Evolutionary conservation across 179 eudicot genomes (phyloP).

Genomic region (Corrigiola litoralis): DNA sequence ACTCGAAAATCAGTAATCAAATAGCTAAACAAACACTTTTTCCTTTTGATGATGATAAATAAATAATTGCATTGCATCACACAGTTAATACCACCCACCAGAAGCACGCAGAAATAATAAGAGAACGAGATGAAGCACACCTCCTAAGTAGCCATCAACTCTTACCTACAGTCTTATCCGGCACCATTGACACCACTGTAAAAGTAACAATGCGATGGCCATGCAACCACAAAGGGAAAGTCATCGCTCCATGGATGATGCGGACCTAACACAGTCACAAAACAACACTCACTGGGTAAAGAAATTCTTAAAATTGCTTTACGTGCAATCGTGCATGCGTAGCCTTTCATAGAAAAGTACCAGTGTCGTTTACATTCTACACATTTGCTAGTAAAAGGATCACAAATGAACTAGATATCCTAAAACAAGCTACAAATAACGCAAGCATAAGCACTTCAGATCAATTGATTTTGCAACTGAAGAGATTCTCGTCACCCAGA

Average conservation of each 20-base stretch:
- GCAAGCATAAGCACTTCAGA: not conserved
- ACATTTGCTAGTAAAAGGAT: not conserved
- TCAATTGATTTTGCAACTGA: not conserved
- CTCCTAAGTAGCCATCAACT: slow-evolving; percentile 2
- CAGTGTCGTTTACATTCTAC: not conserved
- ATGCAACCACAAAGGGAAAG: slow-evolving; percentile 92
- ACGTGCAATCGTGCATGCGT: not conserved
- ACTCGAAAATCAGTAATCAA: too few species aligned
- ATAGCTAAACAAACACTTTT: too few species aligned
- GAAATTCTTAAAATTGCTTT: not conserved
- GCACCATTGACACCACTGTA: slow-evolving; percentile 66
- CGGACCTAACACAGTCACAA: slow-evolving; percentile 50
- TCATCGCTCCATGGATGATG: slow-evolving; percentile 73
- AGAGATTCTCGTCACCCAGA: too few species aligned
- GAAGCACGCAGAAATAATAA: not conserved
- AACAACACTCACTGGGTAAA: not conserved
- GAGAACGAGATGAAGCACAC: not conserved
- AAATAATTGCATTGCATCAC: not conserved
- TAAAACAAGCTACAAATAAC: too few species aligned
- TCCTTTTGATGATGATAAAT: too few species aligned
- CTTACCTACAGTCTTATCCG: slow-evolving; percentile 70
- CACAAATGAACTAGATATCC: too few species aligned
- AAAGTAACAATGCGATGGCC: slow-evolving; percentile 72
- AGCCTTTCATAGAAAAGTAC: not conserved
- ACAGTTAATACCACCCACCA: not conserved